phyloP scores from a whole-genome alignment of 176 grass and related monocot species.

The Saccharum officinarum region DNA sequence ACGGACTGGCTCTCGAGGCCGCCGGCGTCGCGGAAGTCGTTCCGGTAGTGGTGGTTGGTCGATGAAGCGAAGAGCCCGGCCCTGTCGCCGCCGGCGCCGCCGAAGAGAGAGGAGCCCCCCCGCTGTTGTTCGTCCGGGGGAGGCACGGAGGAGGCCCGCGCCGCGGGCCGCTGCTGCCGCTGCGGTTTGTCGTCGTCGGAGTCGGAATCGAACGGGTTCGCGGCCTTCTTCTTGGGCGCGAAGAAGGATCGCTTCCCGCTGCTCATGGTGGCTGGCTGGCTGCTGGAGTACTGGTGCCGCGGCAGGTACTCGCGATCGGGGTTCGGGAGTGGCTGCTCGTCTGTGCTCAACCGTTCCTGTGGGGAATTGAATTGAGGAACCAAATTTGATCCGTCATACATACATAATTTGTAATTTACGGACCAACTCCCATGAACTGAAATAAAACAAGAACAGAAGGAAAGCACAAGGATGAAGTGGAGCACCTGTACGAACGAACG shows the following conservation, averaged over 20 bases:
- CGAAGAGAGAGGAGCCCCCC: neutral
- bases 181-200: conserved; percentile 34
- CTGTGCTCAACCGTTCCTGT: neutral
- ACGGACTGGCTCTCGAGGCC: conserved; percentile 72
- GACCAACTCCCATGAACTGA: neutral
- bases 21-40: conserved; percentile 72
- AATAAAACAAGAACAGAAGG: neutral
- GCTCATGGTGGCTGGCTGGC: conserved; percentile 31
- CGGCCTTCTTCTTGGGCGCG: conserved; percentile 31
- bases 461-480: neutral
- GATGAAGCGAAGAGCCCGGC: neutral
- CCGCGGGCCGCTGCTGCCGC: neutral
- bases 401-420: neutral
- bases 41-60: conserved; percentile 55
- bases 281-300: neutral
- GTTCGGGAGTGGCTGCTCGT: neutral
- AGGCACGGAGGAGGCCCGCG: conserved; percentile 49
- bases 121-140: conserved; percentile 26
- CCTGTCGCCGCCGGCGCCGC: neutral
- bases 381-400: neutral
- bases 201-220: conserved; percentile 61
- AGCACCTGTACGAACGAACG: neutral
- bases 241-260: conserved; percentile 40
- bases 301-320: neutral
- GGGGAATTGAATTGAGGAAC: neutral